Base-by-base conservation (phyloP, 176 grass and related monocot species). In the Rhynchospora breviuscula region DNA sequence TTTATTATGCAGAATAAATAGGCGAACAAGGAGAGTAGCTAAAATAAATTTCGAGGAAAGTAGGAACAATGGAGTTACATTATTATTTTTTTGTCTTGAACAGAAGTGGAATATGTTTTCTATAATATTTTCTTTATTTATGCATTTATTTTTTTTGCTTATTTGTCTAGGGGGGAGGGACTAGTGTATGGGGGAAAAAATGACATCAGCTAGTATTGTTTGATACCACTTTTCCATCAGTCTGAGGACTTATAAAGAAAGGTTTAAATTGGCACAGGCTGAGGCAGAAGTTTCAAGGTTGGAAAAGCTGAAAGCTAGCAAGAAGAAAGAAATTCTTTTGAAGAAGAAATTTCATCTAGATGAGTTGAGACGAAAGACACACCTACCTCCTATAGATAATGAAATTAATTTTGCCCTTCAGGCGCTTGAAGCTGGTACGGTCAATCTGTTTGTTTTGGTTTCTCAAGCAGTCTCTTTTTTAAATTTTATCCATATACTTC, bases 281-380 rank as follows among this genome's bases (percentile, higher is more conserved):
- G 93, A 98, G 85, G 67, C 86, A 77, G 96, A 98, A 71, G 96
- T 98, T 86, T 80, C 90, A 88, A 90, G 91, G 64, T 89, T 98
- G 58, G 89, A 92, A 79, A 89, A 93, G 54, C 76, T 98, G 22
- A 98, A 98, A 91, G 83, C 63, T 52, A 98, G 88, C 83, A 98
- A 93, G 81, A 89, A 88, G 89, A 98, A 90, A 88, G 91, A 98
- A 17, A 85, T 93, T 10, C 86, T 98, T 84, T 59, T 95, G 70
- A 98, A 93, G 85, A 98, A 95, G 84, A 98, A 95, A 86, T 62
- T 82, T 54, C 91, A 95, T 85, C 54, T 93, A 10, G 91, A 95
- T 63, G 93, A 98, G 53, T 87, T 93, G 82, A 84, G 88, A 77
- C 85, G 86, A 68, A 89, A 85, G 9, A 83, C 89, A 7, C 96